Evolutionary conservation across 345 rosid species (phyloP).

Genomic region (Citrus glauca): DNA sequence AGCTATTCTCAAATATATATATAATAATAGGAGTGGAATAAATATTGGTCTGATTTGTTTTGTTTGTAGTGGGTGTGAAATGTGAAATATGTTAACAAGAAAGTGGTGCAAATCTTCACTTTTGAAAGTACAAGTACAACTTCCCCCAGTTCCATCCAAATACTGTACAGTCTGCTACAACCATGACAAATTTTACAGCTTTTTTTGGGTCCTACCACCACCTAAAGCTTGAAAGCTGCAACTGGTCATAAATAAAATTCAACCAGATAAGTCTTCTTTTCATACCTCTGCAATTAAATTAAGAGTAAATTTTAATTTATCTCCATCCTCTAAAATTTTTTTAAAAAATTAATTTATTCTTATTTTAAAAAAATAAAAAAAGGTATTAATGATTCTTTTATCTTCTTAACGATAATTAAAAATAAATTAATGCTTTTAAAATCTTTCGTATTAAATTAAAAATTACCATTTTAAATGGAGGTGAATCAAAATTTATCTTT

Average conservation of each 20-base stretch:
- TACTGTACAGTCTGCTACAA: not conserved
- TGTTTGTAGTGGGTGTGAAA: not conserved
- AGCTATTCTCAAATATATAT: not conserved
- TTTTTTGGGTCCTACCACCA: not conserved
- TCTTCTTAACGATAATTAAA: too few relatives aligned
- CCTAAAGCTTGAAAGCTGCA: not conserved
- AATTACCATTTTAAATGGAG: too few relatives aligned
- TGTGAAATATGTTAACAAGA: not conserved
- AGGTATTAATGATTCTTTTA: not conserved
- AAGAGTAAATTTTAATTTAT: too few relatives aligned
- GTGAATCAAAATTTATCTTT: too few relatives aligned
- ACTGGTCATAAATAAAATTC: not conserved
- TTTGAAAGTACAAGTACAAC: not conserved
- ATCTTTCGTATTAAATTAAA: too few relatives aligned
- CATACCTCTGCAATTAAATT: not conserved
- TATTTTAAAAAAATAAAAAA: too few relatives aligned
- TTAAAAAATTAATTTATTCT: too few relatives aligned
- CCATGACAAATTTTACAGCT: not conserved
- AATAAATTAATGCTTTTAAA: too few relatives aligned
- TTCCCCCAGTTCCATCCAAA: not conserved
- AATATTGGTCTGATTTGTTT: not conserved
- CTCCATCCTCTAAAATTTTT: too few relatives aligned
- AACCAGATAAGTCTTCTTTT: not conserved
- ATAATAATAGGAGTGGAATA: too few relatives aligned
- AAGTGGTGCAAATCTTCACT: not conserved